Evolutionary conservation across 2,329 filamentous ascomycete genomes (phyloP).

Genomic region (Ceratocystis cacaofunesta): DNA sequence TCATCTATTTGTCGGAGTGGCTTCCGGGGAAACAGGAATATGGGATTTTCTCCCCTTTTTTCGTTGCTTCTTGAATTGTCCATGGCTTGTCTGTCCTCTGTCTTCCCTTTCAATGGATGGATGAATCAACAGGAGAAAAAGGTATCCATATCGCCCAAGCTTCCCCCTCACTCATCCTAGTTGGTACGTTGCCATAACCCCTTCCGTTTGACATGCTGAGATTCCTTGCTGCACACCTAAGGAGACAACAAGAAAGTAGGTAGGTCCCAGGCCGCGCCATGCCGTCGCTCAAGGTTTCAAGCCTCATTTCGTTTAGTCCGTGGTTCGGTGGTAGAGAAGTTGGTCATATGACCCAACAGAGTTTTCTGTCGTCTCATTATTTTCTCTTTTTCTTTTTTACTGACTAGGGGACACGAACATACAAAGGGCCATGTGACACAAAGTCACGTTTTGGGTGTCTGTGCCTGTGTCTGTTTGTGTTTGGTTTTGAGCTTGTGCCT

Average conservation of each 20-base stretch:
- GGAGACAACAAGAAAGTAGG: constrained; percentile 7
- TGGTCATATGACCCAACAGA: constrained; percentile 9
- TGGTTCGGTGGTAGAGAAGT: constrained; percentile 1
- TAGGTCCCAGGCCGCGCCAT: background rate
- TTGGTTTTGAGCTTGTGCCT: background rate
- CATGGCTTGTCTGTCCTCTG: background rate
- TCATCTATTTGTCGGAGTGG: background rate
- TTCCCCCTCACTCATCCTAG: background rate
- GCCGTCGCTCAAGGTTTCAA: constrained; percentile 3
- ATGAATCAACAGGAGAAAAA: background rate
- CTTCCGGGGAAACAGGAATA: background rate
- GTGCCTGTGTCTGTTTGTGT: constrained; percentile 2
- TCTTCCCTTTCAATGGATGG: background rate
- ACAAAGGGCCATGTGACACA: background rate
- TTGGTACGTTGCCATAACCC: background rate
- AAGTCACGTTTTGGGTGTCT: background rate
- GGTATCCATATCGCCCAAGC: background rate
- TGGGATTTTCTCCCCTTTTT: background rate
- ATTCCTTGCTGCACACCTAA: constrained; percentile 9
- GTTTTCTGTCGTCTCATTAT: constrained; percentile 2
- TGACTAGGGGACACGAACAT: background rate
- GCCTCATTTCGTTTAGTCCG: constrained; percentile 2
- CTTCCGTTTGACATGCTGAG: background rate
- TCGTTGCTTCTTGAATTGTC: background rate
- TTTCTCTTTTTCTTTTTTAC: background rate